A percentile compares a stretch with the other conserved stretches of the same genome.
phyloP scores from a whole-genome alignment of 805 yeast genomes.

The Candida orba region DNA sequence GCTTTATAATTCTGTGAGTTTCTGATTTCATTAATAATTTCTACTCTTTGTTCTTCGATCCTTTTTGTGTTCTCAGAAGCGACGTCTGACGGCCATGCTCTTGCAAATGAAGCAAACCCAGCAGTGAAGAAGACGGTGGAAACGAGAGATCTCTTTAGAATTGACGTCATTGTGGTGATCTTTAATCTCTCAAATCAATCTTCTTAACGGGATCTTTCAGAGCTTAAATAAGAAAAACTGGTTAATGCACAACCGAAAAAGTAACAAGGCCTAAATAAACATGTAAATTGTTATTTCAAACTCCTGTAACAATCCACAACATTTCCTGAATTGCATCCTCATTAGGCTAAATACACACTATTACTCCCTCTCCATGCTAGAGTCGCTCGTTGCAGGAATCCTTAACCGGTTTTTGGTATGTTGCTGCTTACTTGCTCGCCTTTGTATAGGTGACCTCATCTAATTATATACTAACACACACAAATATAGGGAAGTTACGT shows the following conservation, averaged over 20 bases:
- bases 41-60: conserved; percentile 20
- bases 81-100: conserved; percentile 21
- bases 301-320: not conserved
- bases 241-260: not conserved
- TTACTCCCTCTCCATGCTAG: conserved; percentile 39
- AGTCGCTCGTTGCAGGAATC: conserved; percentile 56
- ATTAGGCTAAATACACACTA: not conserved
- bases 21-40: conserved; percentile 23
- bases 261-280: not conserved
- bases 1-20: conserved; percentile 21
- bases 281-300: too few relatives aligned
- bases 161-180: conserved; percentile 1
- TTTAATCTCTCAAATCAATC: not conserved
- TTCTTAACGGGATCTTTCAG: not conserved
- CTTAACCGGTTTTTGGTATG: conserved; percentile 46
- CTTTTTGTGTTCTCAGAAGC: conserved; percentile 11
- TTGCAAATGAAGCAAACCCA: conserved; percentile 23
- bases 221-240: not conserved
- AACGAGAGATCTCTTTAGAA: conserved; percentile 13
- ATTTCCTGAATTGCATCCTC: not conserved
- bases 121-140: conserved; percentile 15
- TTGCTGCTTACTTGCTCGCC: not conserved
- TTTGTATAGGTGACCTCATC: not conserved
- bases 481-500: conserved; percentile 54
- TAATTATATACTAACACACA: not conserved